A percentile compares a stretch with the other conserved stretches of the same genome.
phyloP scores from a whole-genome alignment of 139 green algal genomes.

The Chlamydomonas sphaeroides region DNA sequence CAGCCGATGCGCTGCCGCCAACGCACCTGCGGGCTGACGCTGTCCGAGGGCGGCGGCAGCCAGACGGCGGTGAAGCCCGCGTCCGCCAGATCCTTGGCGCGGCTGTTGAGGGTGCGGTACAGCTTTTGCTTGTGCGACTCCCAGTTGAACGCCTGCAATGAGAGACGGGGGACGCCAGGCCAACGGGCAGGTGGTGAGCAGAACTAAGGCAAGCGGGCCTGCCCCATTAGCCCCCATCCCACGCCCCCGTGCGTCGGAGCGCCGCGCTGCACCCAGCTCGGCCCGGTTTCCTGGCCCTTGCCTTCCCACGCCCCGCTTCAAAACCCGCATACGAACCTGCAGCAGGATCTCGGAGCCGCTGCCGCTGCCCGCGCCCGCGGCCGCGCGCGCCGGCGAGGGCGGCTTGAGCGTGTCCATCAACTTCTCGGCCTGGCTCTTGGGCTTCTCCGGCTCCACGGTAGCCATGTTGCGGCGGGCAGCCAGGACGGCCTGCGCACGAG shows the following conservation, averaged over 20 bases:
- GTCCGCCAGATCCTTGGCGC: slow-evolving; percentile 75
- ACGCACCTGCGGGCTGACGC: slow-evolving; percentile 79
- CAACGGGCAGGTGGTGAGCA: neutral
- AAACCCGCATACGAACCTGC: too few species aligned
- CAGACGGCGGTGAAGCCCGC: slow-evolving; percentile 92
- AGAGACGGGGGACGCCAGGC: too few species aligned
- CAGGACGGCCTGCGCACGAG: slow-evolving; percentile 83
- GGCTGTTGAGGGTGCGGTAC: slow-evolving; percentile 68
- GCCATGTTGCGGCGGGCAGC: slow-evolving; percentile 70
- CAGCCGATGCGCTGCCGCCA: neutral
- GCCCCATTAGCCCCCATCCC: too few species aligned
- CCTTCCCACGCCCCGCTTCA: too few species aligned
- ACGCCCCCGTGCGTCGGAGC: too few species aligned
- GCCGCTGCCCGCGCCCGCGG: slow-evolving; percentile 76
- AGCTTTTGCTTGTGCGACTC: slow-evolving; percentile 81
- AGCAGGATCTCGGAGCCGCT: slow-evolving; percentile 94
- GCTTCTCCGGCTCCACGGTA: slow-evolving; percentile 50
- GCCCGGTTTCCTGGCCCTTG: too few species aligned
- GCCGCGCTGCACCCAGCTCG: too few species aligned
- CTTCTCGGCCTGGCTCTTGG: slow-evolving; percentile 54
- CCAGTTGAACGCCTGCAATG: slow-evolving; percentile 93
- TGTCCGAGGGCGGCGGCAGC: slow-evolving; percentile 93
- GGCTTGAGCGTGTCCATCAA: slow-evolving; percentile 64
- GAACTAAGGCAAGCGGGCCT: too few species aligned
- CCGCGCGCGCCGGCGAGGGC: slow-evolving; percentile 34